phyloP scores from a whole-genome alignment of 768 basidiomycete species.

The Udeniomyces megalosporus region DNA sequence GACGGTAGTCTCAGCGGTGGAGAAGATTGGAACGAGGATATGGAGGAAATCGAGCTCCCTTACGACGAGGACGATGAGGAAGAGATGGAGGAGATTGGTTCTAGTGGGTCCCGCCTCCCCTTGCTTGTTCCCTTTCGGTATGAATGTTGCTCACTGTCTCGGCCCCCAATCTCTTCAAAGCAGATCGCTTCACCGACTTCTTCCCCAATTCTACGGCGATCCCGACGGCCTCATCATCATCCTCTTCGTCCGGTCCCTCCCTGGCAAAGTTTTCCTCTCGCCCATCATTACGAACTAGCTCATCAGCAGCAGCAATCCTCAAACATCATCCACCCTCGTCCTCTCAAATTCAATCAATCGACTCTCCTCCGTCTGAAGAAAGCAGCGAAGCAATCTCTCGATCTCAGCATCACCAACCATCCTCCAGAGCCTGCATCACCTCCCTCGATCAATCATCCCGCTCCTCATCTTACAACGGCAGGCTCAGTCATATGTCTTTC shows the following conservation, averaged over 20 bases:
- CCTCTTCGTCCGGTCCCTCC: not conserved
- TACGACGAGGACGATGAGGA: constrained; percentile 3
- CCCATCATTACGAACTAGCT: not conserved
- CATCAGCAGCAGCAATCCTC: not conserved
- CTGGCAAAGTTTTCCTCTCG: not conserved
- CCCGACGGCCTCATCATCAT: not conserved
- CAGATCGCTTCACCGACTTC: not conserved
- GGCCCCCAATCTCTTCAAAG: too few relatives aligned
- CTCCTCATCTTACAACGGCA: not conserved
- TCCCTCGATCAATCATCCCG: not conserved
- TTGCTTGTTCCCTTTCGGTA: not conserved
- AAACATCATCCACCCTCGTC: not conserved
- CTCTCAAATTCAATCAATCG: not conserved
- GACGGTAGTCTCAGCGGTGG: too few relatives aligned
- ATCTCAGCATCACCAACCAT: not conserved
- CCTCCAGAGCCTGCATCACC: not conserved
- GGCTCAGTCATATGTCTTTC: too few relatives aligned
- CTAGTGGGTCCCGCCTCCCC: not conserved
- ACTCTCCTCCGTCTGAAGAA: not conserved
- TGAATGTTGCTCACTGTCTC: too few relatives aligned
- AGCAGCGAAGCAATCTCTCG: not conserved
- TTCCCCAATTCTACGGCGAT: not conserved
- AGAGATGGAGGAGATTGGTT: constrained; percentile 14
- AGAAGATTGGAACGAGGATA: not conserved
- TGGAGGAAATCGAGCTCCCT: constrained; percentile 2